phyloP scores from a whole-genome alignment of 805 yeast genomes.

The Komagataella kurtzmanii region DNA sequence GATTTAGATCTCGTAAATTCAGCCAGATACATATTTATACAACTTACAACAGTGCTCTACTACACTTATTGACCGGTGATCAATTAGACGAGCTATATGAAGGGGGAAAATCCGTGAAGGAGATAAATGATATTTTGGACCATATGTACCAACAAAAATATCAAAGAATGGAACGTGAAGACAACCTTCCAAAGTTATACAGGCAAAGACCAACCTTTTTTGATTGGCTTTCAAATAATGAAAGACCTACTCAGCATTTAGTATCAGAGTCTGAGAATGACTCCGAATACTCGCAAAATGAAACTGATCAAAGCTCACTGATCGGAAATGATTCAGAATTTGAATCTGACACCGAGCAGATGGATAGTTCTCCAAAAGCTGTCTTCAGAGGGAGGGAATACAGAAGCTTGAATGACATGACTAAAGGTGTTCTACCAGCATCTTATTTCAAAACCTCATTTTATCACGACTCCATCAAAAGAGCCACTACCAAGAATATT shows the following conservation, averaged over 20 bases:
- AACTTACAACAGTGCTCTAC: slow-evolving; percentile 18
- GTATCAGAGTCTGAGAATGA: background rate
- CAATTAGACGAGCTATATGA: slow-evolving; percentile 15
- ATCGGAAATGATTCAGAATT: background rate
- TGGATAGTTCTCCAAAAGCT: background rate
- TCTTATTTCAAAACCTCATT: background rate
- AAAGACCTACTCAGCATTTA: background rate
- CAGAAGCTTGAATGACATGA: background rate
- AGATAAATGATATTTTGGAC: slow-evolving; percentile 15
- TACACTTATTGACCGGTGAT: slow-evolving; percentile 16
- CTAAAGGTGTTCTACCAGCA: background rate
- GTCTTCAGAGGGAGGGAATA: background rate
- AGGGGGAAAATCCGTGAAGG: slow-evolving; percentile 13
- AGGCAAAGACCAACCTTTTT: background rate
- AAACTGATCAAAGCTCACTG: background rate
- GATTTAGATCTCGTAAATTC: slow-evolving; percentile 16
- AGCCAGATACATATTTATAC: slow-evolving; percentile 21
- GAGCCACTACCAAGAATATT: background rate
- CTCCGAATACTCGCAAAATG: background rate
- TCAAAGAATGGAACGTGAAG: slow-evolving; percentile 11
- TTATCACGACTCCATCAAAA: background rate
- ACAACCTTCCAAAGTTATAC: background rate
- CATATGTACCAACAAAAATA: slow-evolving; percentile 11
- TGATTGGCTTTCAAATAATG: background rate
- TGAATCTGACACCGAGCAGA: background rate